Percentiles rank a stretch among this genome's conserved stretches.
Evolutionary conservation across 2,329 filamentous ascomycete species (phyloP).

Genomic region (Xylariaceae sp.): DNA sequence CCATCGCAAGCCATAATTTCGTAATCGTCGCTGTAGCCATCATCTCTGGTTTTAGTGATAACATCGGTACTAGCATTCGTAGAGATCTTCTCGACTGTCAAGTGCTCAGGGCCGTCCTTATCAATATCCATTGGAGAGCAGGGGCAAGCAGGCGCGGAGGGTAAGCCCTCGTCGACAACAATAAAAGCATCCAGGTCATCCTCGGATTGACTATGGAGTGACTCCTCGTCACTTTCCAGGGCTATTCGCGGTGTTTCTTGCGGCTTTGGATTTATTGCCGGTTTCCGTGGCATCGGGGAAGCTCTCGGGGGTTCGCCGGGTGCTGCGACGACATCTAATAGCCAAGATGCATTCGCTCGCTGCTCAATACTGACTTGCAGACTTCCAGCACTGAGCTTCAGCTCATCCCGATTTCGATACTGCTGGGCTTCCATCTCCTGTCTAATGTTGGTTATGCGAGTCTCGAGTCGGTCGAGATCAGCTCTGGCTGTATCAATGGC

Average conservation of each 20-base stretch:
- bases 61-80: background rate
- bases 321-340: slow-evolving; percentile 40
- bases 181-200: slow-evolving; percentile 47
- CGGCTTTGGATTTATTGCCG: background rate
- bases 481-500: slow-evolving; percentile 41
- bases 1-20: too few species aligned
- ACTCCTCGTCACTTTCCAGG: slow-evolving; percentile 41
- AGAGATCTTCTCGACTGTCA: background rate
- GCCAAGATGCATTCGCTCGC: slow-evolving; percentile 49
- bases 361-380: slow-evolving; percentile 65
- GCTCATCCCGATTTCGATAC: slow-evolving; percentile 48
- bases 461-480: slow-evolving; percentile 37
- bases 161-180: slow-evolving; percentile 31
- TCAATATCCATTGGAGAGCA: slow-evolving; percentile 2
- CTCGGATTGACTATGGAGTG: slow-evolving; percentile 47
- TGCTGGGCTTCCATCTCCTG: slow-evolving; percentile 45
- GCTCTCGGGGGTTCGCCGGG: slow-evolving; percentile 36
- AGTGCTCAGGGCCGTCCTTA: slow-evolving; percentile 3
- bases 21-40: too few species aligned
- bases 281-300: slow-evolving; percentile 12
- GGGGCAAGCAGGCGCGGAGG: background rate
- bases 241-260: slow-evolving; percentile 3
- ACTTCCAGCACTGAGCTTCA: slow-evolving; percentile 51
- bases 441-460: slow-evolving; percentile 52
- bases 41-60: too few species aligned